Evolutionary conservation across 1,284 basidiomycete species (phyloP).

Genomic region (Pseudomicrostroma phylloplanum): DNA sequence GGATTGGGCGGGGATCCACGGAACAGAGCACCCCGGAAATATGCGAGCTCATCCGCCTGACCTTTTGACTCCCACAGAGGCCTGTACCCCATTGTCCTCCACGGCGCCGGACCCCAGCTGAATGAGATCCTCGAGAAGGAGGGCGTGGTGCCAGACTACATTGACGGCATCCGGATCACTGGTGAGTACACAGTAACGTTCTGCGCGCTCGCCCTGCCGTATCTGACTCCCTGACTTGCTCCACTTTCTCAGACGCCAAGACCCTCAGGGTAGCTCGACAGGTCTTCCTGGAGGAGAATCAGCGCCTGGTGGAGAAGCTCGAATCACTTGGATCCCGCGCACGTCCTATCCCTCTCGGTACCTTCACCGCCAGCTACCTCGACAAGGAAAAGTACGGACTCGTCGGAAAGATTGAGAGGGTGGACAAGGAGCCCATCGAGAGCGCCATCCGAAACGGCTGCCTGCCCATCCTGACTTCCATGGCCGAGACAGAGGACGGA

Average conservation of each 20-base stretch:
- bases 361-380: constrained; percentile 47
- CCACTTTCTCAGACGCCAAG: constrained; percentile 27
- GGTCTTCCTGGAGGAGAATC: constrained; percentile 50
- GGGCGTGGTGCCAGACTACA: constrained; percentile 50
- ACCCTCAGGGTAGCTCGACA: constrained; percentile 48
- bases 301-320: constrained; percentile 48
- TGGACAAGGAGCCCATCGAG: constrained; percentile 51
- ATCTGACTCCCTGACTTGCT: neutral
- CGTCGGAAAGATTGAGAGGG: constrained; percentile 48
- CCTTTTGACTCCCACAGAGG: constrained; percentile 16
- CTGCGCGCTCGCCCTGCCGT: constrained; percentile 3
- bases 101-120: constrained; percentile 50
- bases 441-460: constrained; percentile 49
- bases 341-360: constrained; percentile 48
- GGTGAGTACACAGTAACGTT: constrained; percentile 11
- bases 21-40: neutral
- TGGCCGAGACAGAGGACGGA: constrained; percentile 47
- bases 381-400: constrained; percentile 51
- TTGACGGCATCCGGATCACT: constrained; percentile 51
- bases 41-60: too few relatives aligned
- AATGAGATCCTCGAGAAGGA: constrained; percentile 50
- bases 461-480: constrained; percentile 48
- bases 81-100: constrained; percentile 49
- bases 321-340: constrained; percentile 48
- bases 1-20: neutral